Percentiles rank a stretch among this genome's conserved stretches.
Evolutionary conservation across 768 basidiomycete genomes (phyloP).

Genomic region (Lactifluus hygrophoroides): DNA sequence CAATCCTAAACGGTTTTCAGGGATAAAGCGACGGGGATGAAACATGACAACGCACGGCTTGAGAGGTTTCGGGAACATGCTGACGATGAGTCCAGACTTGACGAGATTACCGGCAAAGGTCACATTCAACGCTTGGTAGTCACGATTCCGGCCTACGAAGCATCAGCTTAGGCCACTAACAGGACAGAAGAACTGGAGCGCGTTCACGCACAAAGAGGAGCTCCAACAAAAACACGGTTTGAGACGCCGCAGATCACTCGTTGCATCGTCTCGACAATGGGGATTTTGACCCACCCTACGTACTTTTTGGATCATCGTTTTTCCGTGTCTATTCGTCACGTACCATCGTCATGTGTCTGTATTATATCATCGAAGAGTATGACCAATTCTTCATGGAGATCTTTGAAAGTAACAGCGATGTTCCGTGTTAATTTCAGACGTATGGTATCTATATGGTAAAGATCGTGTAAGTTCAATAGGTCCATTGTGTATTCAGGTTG

Average conservation of each 20-base stretch:
- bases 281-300: conserved; percentile 24
- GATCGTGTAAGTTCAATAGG: conserved; percentile 9
- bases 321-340: not conserved
- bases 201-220: conserved; percentile 27
- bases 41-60: conserved; percentile 27
- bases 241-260: conserved; percentile 25
- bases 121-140: conserved; percentile 27
- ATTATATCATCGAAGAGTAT: conserved; percentile 27
- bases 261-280: conserved; percentile 20
- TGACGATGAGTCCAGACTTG: conserved; percentile 24
- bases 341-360: conserved; percentile 18
- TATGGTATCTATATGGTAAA: conserved; percentile 23
- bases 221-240: conserved; percentile 31
- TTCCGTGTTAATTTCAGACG: conserved; percentile 25
- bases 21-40: not conserved
- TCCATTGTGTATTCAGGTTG: conserved; percentile 33
- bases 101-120: conserved; percentile 29
- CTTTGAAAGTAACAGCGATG: conserved; percentile 20
- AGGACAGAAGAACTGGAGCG: not conserved
- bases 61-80: conserved; percentile 28
- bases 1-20: conserved; percentile 8
- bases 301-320: conserved; percentile 21
- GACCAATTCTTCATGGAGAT: conserved; percentile 24
- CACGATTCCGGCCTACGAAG: conserved; percentile 25
- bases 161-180: not conserved